Conservation (phyloP, 2,329 filamentous ascomycete genomes). For the Cladobotryum protrusum region DNA sequence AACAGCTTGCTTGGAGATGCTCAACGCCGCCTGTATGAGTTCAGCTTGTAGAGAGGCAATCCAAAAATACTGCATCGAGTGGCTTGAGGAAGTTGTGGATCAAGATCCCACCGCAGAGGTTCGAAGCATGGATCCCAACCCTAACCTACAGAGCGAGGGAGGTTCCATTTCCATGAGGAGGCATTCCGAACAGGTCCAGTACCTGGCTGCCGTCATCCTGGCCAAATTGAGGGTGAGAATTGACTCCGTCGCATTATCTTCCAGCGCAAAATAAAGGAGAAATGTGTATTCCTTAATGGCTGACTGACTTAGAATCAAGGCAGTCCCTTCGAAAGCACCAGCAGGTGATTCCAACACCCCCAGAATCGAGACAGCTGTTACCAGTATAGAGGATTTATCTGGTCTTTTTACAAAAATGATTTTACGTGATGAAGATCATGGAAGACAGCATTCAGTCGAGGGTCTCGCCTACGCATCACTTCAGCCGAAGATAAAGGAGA, state of each 20-base stretch:
- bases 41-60: slow-evolving; percentile 75
- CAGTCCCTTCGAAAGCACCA: slow-evolving; percentile 41
- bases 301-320: slow-evolving; percentile 50
- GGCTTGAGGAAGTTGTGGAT: slow-evolving; percentile 78
- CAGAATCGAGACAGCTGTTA: slow-evolving; percentile 47
- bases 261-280: background rate
- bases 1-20: slow-evolving; percentile 76
- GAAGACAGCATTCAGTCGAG: slow-evolving; percentile 70
- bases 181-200: slow-evolving; percentile 56
- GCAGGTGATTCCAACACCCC: slow-evolving; percentile 34
- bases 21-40: slow-evolving; percentile 89
- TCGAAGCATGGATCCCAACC: slow-evolving; percentile 45
- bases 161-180: slow-evolving; percentile 55
- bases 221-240: slow-evolving; percentile 59
- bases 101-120: slow-evolving; percentile 57
- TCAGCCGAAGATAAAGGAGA: slow-evolving; percentile 78
- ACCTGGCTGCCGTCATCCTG: slow-evolving; percentile 66
- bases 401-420: slow-evolving; percentile 62
- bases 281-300: slow-evolving; percentile 23
- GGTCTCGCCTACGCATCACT: slow-evolving; percentile 89
- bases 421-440: slow-evolving; percentile 49
- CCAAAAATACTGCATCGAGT: slow-evolving; percentile 75
- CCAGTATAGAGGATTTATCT: slow-evolving; percentile 60
- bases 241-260: background rate
- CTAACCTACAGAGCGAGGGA: slow-evolving; percentile 51